These are phyloP conservation scores for Thelonectria discophora DNA, from an alignment of 2,329 filamentous ascomycete genomes.

Conservation along the genomic window DNA sequence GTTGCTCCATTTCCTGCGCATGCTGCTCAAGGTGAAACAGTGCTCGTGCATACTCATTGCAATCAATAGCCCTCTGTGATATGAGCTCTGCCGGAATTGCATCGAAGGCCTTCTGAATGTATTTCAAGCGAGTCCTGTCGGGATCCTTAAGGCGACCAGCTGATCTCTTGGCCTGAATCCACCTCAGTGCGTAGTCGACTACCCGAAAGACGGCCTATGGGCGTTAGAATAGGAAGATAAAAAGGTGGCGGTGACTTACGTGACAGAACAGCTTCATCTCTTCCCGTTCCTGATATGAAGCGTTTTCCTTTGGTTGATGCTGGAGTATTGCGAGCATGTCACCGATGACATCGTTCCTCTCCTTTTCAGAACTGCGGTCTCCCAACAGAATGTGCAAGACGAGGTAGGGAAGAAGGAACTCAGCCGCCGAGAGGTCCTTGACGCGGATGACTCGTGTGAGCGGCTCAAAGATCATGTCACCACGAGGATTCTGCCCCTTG, in stretches of 20 bases:
- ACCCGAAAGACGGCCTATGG: conserved; percentile 83
- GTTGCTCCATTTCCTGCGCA: conserved; percentile 64
- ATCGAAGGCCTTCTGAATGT: conserved; percentile 61
- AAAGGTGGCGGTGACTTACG: conserved; percentile 58
- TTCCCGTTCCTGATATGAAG: conserved; percentile 71
- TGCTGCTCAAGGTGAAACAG: conserved; percentile 96
- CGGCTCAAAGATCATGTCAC: conserved; percentile 80
- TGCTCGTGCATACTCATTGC: conserved; percentile 89
- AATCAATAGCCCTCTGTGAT: conserved; percentile 88
- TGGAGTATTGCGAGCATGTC: conserved; percentile 82
- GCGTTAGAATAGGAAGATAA: conserved; percentile 23
- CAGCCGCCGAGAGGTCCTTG: conserved; percentile 85
- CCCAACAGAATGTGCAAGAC: conserved; percentile 84
- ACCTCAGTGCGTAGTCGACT: conserved; percentile 90
- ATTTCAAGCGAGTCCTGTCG: conserved; percentile 60
- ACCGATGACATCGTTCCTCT: conserved; percentile 70
- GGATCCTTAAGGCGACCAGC: conserved; percentile 41
- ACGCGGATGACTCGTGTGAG: conserved; percentile 83
- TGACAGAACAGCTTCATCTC: conserved; percentile 87
- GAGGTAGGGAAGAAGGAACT: conserved; percentile 88
- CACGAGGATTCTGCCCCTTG: conserved; percentile 77
- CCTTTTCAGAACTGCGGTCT: conserved; percentile 65
- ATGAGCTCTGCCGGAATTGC: conserved; percentile 78
- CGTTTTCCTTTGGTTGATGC: conserved; percentile 60
- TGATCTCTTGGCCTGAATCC: conserved; percentile 78